Base-by-base conservation (phyloP, 2,329 filamentous ascomycete species). In the Talaromyces marneffei region DNA sequence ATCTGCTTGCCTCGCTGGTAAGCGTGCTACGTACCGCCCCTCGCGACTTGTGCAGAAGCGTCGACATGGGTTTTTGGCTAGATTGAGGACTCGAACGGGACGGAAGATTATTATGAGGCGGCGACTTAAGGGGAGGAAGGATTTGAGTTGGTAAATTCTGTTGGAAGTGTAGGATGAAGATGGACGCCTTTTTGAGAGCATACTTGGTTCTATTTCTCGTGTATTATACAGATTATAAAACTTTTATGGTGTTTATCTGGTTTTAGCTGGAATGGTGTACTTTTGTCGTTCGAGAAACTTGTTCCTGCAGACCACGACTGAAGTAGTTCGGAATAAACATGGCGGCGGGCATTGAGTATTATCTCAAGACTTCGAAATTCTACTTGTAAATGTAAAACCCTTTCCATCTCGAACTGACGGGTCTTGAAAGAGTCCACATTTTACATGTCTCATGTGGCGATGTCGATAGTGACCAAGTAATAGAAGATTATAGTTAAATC, bases 31-130 rank as follows among this genome's bases (percentile, higher is more conserved):
- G 44, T 87, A 79, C 68, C 82, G 83, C 60, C 84, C 84, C 9
- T 85, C 81, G 56, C 82, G 86, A 64, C 69, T 80, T 48, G 82
- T 86, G 44, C 78, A 85, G 70, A 87, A 87, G 75, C 77, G 85
- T 64, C 78, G 85, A 67, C 82, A 85, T 73, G 85, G 85, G 2
- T 87, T 85, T 68, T 69, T 87, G 63, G 75, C 80, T 9, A 72
- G 85, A 66, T 65, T 85, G 63, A 76, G 77, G 68, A 78, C 78
- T 23, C 78, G 80, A 68, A 82, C 78, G 57, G 85, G 85, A 25
- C 74, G 81, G 68, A 79, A 79, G 71, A 75, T 81, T 54, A 65
- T 87, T 65, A 79, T 78, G 72, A 77, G 83, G 69, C 77, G 85
- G 70, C 74, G 77, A 67, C 69, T 78, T 60, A 86, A 83, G 77